Conservation (phyloP, 345 rosid species). For the Aurinia saxatilis region DNA sequence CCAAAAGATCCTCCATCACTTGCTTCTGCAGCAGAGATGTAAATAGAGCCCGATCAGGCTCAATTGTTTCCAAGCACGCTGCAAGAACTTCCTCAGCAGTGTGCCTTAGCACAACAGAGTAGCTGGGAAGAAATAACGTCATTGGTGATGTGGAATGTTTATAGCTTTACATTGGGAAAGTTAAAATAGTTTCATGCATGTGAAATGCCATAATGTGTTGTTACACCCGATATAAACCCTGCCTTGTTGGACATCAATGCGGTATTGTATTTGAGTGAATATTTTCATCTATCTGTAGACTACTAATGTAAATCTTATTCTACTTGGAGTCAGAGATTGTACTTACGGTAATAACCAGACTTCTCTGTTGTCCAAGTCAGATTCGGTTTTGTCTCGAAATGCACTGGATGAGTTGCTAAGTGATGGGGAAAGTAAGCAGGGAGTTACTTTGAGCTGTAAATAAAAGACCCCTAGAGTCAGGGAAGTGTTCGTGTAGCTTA, state of each 20-base stretch:
- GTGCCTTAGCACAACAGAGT: constrained; percentile 92
- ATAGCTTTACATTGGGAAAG: not conserved
- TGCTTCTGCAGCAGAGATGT: constrained; percentile 71
- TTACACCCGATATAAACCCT: not conserved
- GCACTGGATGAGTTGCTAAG: constrained; percentile 27
- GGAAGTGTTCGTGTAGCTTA: not conserved
- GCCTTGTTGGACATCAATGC: not conserved
- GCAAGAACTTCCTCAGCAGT: constrained; percentile 92
- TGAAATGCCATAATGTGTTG: not conserved
- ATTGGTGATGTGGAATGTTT: not conserved
- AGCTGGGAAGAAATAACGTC: constrained; percentile 41
- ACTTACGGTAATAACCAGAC: constrained; percentile 90
- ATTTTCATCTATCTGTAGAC: not conserved
- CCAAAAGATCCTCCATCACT: constrained; percentile 66
- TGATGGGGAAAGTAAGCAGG: constrained; percentile 72
- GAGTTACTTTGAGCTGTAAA: constrained; percentile 78
- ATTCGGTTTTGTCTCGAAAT: constrained; percentile 24
- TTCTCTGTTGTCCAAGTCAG: constrained; percentile 41
- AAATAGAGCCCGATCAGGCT: constrained; percentile 69
- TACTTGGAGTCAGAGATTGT: constrained; percentile 7
- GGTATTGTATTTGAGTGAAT: constrained; percentile 5
- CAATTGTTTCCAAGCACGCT: constrained; percentile 78
- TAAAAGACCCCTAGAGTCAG: constrained; percentile 25
- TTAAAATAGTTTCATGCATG: not conserved
- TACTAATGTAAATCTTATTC: not conserved